Evolutionary conservation across 257 asterid species (phyloP).

Genomic region (Solanum sitiens): DNA sequence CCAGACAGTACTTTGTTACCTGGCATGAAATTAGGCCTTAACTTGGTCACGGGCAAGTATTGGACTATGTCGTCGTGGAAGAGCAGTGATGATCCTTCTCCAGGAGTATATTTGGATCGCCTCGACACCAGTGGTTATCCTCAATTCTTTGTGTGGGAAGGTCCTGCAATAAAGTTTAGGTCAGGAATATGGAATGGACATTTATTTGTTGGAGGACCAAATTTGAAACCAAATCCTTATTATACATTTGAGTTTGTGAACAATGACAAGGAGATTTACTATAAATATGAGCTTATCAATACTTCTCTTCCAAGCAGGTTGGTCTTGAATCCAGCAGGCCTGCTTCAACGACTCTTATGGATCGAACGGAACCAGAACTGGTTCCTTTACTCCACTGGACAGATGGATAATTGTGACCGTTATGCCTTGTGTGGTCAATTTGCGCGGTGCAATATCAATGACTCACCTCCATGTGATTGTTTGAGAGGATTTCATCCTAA

Average conservation of each 20-base stretch:
- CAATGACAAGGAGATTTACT: not conserved
- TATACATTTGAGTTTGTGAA: not conserved
- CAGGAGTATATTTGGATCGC: not conserved
- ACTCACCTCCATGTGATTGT: not conserved
- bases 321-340: not conserved
- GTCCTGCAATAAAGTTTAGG: not conserved
- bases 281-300: not conserved
- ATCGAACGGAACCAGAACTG: not conserved
- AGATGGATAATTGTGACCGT: not conserved
- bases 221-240: not conserved
- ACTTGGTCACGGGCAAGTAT: not conserved
- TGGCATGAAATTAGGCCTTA: conserved; percentile 9
- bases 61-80: conserved; percentile 2
- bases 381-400: not conserved
- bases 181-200: conserved; percentile 7
- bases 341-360: not conserved
- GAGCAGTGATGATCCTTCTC: conserved; percentile 7
- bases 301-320: not conserved
- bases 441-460: not conserved
- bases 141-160: not conserved
- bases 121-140: not conserved
- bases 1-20: conserved; percentile 1
- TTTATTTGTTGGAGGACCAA: not conserved
- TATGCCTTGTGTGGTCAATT: not conserved
- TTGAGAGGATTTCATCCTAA: not conserved